Evolutionary conservation across 2,329 filamentous ascomycete genomes (phyloP), one percentile per base, ranked within the genome.

Genomic region (Zasmidium citrigriseum): DNA sequence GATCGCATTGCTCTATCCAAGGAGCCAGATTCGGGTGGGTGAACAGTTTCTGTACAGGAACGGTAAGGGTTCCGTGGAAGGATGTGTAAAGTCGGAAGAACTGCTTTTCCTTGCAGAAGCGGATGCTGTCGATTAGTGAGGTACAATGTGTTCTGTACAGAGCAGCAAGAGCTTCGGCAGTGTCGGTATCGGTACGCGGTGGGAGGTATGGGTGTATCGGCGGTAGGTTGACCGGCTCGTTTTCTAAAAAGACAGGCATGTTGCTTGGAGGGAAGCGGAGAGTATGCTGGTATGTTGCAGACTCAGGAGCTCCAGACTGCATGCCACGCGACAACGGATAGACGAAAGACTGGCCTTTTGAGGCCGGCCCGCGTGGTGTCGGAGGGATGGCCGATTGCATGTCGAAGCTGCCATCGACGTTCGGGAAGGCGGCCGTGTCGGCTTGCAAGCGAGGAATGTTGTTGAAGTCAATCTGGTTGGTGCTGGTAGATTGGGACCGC

Each of bases 1-100:
- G 96, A 73, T 99, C 95, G 72, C 91, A 96, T 73, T 96, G 89
- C 72, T 95, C 90, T 61, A 99, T 96, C 95, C 95, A 99, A 1
- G 89, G 84, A 2, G 92, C 91, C 55, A 98, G 80, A 55, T 87
- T 87, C 2, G 89, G 86, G 69, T 96, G 86, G 14, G 87, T 87
- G 68, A 99, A 89, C 2, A 99, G 79, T 74, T 96, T 97, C 74
- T 97, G 92, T 2, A 98, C 93, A 4, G 95, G 95, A 75, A 97
- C 96, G 0, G 95, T 99, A 68, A 99, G 84, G 1, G 93, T 98
- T 55, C 95, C 95, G 70, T 96, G 91, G 73, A 99, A 98, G 1
- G 93, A 95, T 4, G 90, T 93, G 73, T 96, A 96, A 16, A 97
- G 84, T 65, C 96, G 91, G 73, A 96, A 96, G 73, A 99, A 96